Percentiles rank a stretch among this genome's conserved stretches.
phyloP scores from a whole-genome alignment of 306 rosid genomes.

The Medicago ruthenica region DNA sequence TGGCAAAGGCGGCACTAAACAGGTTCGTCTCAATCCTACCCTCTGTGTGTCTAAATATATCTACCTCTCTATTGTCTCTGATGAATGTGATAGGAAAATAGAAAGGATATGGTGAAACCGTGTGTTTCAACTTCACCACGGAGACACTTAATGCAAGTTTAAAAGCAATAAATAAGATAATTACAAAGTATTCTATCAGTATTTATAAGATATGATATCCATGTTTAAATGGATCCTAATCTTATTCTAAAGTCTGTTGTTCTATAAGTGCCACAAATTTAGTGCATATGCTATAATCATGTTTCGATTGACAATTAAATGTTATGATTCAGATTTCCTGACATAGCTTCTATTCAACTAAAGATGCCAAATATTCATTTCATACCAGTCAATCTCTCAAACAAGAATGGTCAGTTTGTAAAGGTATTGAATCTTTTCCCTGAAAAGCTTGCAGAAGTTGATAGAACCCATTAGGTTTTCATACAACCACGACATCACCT shows the following conservation, averaged over 20 bases:
- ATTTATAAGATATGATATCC: no score
- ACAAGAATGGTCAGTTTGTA: slow-evolving; percentile 69
- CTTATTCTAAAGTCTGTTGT: not conserved
- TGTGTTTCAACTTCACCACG: no score
- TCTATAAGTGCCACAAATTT: slow-evolving; percentile 5
- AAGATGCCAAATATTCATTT: slow-evolving; percentile 98
- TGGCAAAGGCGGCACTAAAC: slow-evolving; percentile 77
- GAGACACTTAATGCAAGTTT: no score
- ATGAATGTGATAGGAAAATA: not conserved
- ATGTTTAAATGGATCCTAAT: no score
- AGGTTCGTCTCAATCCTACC: slow-evolving; percentile 54
- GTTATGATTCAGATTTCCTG: slow-evolving; percentile 70
- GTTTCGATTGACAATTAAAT: slow-evolving; percentile 32
- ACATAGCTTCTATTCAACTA: slow-evolving; percentile 66
- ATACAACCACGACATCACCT: no score
- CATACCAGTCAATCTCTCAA: slow-evolving; percentile 83
- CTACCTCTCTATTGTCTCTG: slow-evolving; percentile 12
- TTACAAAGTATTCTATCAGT: no score
- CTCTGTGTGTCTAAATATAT: slow-evolving; percentile 4
- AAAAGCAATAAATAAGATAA: no score
- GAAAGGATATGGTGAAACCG: not conserved
- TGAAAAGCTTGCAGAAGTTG: slow-evolving; percentile 25
- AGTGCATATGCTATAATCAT: slow-evolving; percentile 18
- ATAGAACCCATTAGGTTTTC: no score
- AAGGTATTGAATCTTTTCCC: slow-evolving; percentile 63